Evolutionary conservation across 306 rosid genomes (phyloP).

Genomic region (Castanopsis chinensis): DNA sequence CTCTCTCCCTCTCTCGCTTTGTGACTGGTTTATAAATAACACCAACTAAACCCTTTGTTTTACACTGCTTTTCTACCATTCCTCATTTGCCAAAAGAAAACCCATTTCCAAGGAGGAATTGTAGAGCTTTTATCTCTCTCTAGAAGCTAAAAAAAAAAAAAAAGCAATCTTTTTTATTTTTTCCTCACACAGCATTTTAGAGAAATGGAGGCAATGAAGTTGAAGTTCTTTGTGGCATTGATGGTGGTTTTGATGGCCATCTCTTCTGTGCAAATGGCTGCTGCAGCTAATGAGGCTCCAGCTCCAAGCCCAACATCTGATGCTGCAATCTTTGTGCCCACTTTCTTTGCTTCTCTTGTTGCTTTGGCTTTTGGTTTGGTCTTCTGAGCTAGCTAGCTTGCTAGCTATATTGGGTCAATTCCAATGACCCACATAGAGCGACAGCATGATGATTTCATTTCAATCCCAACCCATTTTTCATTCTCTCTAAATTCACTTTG

Average conservation of each 20-base stretch:
- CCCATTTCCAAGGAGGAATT: background rate
- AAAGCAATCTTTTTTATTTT: background rate
- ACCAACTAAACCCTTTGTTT: background rate
- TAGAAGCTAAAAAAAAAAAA: background rate
- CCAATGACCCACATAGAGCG: background rate
- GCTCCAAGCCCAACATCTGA: conserved; percentile 51
- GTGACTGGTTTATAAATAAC: conserved; percentile 11
- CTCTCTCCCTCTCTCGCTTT: background rate
- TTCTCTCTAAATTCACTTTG: background rate
- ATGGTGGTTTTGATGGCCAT: conserved; percentile 34
- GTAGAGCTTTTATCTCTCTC: background rate
- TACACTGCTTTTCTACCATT: background rate
- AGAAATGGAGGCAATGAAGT: conserved; percentile 42
- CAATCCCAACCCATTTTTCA: background rate
- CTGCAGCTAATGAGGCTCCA: conserved; percentile 37
- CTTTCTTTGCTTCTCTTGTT: conserved; percentile 36
- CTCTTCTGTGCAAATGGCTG: conserved; percentile 25
- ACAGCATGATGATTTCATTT: conserved; percentile 1
- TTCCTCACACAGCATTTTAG: too few relatives aligned
- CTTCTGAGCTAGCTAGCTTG: conserved; percentile 12
- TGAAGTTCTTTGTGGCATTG: conserved; percentile 31
- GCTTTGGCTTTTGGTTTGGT: conserved; percentile 40
- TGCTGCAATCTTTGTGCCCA: conserved; percentile 34
- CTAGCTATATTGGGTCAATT: background rate
- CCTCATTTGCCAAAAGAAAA: background rate